phyloP scores from a whole-genome alignment of 2,329 filamentous ascomycete species.

The Colletotrichum plurivorum region DNA sequence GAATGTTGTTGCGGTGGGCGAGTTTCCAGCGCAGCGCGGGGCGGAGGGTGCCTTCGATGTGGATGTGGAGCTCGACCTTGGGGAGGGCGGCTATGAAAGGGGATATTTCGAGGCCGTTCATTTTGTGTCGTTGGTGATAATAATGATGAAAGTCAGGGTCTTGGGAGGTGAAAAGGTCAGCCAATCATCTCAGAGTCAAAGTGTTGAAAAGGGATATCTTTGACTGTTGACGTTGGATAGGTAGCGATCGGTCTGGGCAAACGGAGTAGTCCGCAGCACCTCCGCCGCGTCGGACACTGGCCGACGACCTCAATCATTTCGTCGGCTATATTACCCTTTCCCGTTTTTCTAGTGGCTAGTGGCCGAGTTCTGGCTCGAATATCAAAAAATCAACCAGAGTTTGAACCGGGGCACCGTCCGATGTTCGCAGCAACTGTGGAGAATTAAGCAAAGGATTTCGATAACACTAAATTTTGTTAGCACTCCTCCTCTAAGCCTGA shows the following conservation, averaged over 20 bases:
- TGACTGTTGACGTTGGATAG: too few relatives aligned
- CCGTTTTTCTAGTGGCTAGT: background rate
- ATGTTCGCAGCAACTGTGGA: background rate
- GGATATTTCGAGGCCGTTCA: slow-evolving; percentile 49
- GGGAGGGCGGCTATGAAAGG: slow-evolving; percentile 75
- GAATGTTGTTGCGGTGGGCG: slow-evolving; percentile 73
- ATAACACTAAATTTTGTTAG: background rate
- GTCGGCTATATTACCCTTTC: background rate
- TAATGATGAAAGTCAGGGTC: background rate
- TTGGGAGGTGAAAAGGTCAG: background rate
- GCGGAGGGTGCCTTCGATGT: slow-evolving; percentile 82
- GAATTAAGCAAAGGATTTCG: background rate
- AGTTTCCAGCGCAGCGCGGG: slow-evolving; percentile 79
- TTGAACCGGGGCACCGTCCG: too few relatives aligned
- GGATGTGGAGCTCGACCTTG: slow-evolving; percentile 87
- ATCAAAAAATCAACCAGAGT: too few relatives aligned
- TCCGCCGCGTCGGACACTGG: slow-evolving; percentile 4
- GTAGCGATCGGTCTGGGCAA: background rate
- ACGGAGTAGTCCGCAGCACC: background rate
- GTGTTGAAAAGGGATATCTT: too few relatives aligned
- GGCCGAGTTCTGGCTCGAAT: too few relatives aligned
- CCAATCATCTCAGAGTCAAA: background rate
- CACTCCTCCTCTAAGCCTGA: background rate
- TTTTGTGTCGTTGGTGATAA: slow-evolving; percentile 37
- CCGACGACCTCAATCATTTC: background rate